Conservation (phyloP, 768 basidiomycete genomes). For the Psilocybe tampanensis region DNA sequence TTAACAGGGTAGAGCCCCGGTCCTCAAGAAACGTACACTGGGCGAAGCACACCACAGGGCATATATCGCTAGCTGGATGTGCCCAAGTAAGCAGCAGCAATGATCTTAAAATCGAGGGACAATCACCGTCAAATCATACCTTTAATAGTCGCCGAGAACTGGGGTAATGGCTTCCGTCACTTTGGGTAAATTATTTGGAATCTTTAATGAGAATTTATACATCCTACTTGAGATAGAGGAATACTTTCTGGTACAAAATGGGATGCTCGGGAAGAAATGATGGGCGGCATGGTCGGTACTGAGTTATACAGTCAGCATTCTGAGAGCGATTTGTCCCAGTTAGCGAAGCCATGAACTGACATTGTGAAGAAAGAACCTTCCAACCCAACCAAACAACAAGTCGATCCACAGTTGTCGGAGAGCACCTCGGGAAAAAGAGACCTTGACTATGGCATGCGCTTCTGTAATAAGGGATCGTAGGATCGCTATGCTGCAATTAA, state of each 20-base stretch:
- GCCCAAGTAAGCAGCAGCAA: not conserved
- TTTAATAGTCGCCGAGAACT: constrained; percentile 57
- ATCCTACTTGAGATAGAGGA: not conserved
- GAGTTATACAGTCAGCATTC: constrained; percentile 29
- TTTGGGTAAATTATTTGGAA: constrained; percentile 50
- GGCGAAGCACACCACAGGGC: constrained; percentile 64
- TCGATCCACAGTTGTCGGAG: constrained; percentile 62
- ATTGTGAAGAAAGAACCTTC: constrained; percentile 59
- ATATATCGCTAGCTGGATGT: constrained; percentile 36
- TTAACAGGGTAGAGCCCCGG: constrained; percentile 57
- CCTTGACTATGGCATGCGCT: constrained; percentile 26
- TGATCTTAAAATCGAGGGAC: constrained; percentile 5
- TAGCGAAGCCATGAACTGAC: constrained; percentile 34
- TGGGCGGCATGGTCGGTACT: constrained; percentile 57
- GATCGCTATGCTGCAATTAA: constrained; percentile 64
- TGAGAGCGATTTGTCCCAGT: not conserved
- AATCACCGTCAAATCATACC: constrained; percentile 56
- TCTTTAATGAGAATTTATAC: not conserved
- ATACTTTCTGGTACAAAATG: constrained; percentile 53
- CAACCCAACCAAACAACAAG: constrained; percentile 62
- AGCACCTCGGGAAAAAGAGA: constrained; percentile 56
- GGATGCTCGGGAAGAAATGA: constrained; percentile 58
- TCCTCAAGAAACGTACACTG: constrained; percentile 60
- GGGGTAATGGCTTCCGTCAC: constrained; percentile 48
- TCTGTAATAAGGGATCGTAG: constrained; percentile 61